phyloP scores from a whole-genome alignment of 345 rosid species.

The Gossypium stocksii region DNA sequence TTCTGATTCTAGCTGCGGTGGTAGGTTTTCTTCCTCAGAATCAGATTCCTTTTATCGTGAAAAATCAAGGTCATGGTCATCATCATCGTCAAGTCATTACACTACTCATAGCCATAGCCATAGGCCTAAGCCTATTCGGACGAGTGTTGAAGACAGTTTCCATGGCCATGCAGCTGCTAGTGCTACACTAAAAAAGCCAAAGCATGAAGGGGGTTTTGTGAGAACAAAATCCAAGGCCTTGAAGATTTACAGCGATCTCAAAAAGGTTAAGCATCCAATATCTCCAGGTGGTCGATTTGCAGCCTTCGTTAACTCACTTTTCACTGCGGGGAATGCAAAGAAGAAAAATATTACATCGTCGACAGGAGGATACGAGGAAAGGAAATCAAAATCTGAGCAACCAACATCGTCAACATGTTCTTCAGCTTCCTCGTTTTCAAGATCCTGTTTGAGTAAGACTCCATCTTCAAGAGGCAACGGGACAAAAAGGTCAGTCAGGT shows the following conservation, averaged over 20 bases:
- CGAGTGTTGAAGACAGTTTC: conserved; percentile 25
- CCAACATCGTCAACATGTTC: conserved; percentile 50
- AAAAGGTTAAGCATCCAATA: conserved; percentile 79
- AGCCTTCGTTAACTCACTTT: conserved; percentile 71
- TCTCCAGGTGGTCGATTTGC: conserved; percentile 82
- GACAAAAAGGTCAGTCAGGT: conserved; percentile 63
- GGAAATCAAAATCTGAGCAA: conserved; percentile 23
- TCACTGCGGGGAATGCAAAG: conserved; percentile 44
- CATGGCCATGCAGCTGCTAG: not conserved
- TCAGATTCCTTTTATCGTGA: conserved; percentile 48
- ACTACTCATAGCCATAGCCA: conserved; percentile 4
- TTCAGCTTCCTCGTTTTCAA: conserved; percentile 78
- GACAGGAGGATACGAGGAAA: conserved; percentile 16
- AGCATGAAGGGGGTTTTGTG: conserved; percentile 41
- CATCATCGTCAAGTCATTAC: conserved; percentile 24
- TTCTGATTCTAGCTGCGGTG: conserved; percentile 60
- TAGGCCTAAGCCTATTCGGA: conserved; percentile 53
- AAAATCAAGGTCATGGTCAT: conserved; percentile 23
- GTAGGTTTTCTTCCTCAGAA: conserved; percentile 76
- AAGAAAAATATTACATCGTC: conserved; percentile 32
- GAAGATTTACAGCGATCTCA: conserved; percentile 73
- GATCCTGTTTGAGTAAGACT: conserved; percentile 79
- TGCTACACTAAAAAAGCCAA: conserved; percentile 26
- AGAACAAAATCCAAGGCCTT: conserved; percentile 76
- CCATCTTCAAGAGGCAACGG: conserved; percentile 50